These are phyloP conservation scores for Yueomyces sp. DNA, from an alignment of 805 yeast genomes.

Conservation along the genomic window DNA sequence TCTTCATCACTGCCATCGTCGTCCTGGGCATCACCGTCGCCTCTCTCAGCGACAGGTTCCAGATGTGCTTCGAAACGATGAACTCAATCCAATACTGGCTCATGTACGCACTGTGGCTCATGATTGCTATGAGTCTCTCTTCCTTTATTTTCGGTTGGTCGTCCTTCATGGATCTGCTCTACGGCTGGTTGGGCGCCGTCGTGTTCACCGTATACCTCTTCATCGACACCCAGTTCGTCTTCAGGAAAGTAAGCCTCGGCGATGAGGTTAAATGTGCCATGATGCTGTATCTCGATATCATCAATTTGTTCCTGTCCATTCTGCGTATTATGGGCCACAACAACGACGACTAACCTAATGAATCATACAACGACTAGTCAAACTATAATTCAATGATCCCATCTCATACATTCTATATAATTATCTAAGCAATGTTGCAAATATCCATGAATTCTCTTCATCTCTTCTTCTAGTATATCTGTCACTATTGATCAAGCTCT, in stretches of 20 bases:
- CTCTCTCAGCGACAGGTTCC: slow-evolving; percentile 51
- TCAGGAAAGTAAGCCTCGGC: slow-evolving; percentile 65
- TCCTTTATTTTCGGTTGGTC: slow-evolving; percentile 55
- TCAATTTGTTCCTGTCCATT: slow-evolving; percentile 68
- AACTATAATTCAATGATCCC: neutral
- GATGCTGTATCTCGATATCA: slow-evolving; percentile 63
- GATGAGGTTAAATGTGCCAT: slow-evolving; percentile 79
- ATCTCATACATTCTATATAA: neutral
- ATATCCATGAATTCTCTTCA: too few relatives aligned
- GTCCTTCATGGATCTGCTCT: slow-evolving; percentile 47
- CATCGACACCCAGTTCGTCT: slow-evolving; percentile 69
- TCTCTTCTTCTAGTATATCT: too few relatives aligned
- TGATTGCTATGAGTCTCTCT: slow-evolving; percentile 56
- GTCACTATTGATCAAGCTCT: too few relatives aligned
- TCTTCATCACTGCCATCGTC: slow-evolving; percentile 51
- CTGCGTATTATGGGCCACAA: slow-evolving; percentile 42
- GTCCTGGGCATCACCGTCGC: slow-evolving; percentile 67
- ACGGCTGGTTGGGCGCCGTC: slow-evolving; percentile 62
- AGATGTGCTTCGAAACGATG: slow-evolving; percentile 21
- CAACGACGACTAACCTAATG: slow-evolving; percentile 7
- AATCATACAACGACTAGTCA: too few relatives aligned
- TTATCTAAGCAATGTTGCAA: too few relatives aligned
- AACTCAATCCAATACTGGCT: slow-evolving; percentile 25
- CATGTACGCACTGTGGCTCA: slow-evolving; percentile 44
- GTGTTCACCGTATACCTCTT: slow-evolving; percentile 60